Base-by-base conservation (phyloP, 2,329 filamentous ascomycete species). In the Proliferodiscus dingleyae region DNA sequence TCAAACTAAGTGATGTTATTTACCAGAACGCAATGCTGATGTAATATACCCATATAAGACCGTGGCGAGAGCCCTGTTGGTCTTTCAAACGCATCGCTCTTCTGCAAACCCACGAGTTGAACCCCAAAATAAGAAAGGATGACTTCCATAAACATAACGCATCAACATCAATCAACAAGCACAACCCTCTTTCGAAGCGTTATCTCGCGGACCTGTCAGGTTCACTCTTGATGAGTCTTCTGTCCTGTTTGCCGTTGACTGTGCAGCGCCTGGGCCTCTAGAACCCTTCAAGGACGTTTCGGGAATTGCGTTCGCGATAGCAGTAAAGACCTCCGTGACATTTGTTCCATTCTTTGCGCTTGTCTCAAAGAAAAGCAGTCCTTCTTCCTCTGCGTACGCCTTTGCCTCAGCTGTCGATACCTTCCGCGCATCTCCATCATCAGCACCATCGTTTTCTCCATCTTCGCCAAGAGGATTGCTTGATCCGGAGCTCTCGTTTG, bases 261-360 rank as follows among this genome's bases (percentile, higher is more conserved):
- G 75, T 46, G 76, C 71, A 15, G 80, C 74, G 38, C 81, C 83
- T 15, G 78, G 73, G n/a, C 86, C 86, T 57, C 89, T 80, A 26
- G 87, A 79, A 41, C 85, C 90, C 80, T 97, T 97, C 66, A 97
- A 72, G 52, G 89, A 95, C 42, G 89, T 95, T 74, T 98, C 93
- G 2, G 93, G 93, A 61, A 98, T 98, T 32, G 90, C 89, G 64
- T 97, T 97, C 49, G 93, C 93, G 64, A 98, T 98, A 24, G 93
- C 93, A 37, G 90, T 96, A 65, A 98, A 98, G 24, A 98, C 93
- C 60, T 96, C 91, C 43, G 85, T 82, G 30, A 98, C 93, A 66
- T 96, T 96, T 64, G 86, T 79, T 21, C 93, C 93, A 3, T 89
- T 93, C 81, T 98, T 98, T 38, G 93, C 93, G 65, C 88, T 95